Base-by-base conservation (phyloP, 192 early-diverging fungal species). In the Umbelopsis ramanniana region DNA sequence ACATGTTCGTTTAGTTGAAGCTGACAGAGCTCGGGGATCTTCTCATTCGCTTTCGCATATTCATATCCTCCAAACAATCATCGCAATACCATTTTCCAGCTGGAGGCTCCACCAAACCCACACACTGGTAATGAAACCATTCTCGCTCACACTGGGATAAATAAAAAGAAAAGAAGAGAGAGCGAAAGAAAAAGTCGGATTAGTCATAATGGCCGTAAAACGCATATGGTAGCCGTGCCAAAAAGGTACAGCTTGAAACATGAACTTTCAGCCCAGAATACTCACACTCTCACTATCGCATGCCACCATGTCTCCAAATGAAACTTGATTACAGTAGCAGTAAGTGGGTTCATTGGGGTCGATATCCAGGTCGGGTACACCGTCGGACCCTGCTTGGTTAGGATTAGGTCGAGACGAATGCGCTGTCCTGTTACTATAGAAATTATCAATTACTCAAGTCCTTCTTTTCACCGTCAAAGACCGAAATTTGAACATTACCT, bases 51-150 rank as follows among this genome's bases (percentile, higher is more conserved):
- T 70, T 70, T 54, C 47, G 48, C 26, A 53, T 52, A 17, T 70
- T 54, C 69, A 70, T 50, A 23, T 75, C 78, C 14, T 45, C 75
- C 24, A 68, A 47, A 78, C 94, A 96, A 37, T 88, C 86, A 7
- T 85, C 85, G 74, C 95, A 96, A 82, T 86, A 96, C 95, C 95
- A 96, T 71, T 87, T 88, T 21, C 94, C 95, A 69, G 91, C 89
- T 29, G 91, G 91, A 35, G 88, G 95, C 33, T 84, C 87, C 12
- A 81, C 86, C 24, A 96, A 81, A 15, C 93, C 93, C 19, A 96
- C 95, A 70, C 95, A 96, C 0, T 76, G 85, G 73, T 93, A 90
- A 74, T 96, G 95, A 79, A 96, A 96, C 95, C 95, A 96, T 82
- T 96, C 94, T 77, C 89, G 86, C 46, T 88, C 87, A 79, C 95